These are phyloP conservation scores for Lodderomyces jiufengensis DNA, from an alignment of 1,139 yeast genomes.

Conservation along the genomic window DNA sequence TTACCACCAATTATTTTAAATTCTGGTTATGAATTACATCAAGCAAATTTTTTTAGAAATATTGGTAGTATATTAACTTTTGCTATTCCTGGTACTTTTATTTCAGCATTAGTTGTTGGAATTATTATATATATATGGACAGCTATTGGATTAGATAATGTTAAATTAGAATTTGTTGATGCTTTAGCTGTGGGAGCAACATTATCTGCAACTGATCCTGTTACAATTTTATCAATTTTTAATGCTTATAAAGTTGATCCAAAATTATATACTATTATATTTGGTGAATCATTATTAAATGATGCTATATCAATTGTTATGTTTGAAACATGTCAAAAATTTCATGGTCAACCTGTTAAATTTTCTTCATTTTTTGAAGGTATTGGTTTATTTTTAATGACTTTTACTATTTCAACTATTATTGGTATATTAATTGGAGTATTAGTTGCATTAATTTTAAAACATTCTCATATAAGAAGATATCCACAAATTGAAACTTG, in stretches of 20 bases:
- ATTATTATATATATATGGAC: slow-evolving; percentile 86
- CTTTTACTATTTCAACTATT: slow-evolving; percentile 86
- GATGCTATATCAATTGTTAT: slow-evolving; percentile 98
- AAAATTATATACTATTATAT: slow-evolving; percentile 89
- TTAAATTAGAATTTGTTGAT: slow-evolving; percentile 86
- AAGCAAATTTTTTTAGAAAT: slow-evolving; percentile 89
- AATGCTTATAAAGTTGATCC: slow-evolving; percentile 98
- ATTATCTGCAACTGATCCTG: slow-evolving; percentile 97
- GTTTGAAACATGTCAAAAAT: slow-evolving; percentile 98
- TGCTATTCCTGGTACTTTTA: slow-evolving; percentile 96
- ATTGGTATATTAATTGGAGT: slow-evolving; percentile 90
- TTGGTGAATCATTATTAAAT: slow-evolving; percentile 91
- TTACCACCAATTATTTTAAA: slow-evolving; percentile 95
- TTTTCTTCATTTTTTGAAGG: slow-evolving; percentile 86
- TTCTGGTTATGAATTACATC: slow-evolving; percentile 95
- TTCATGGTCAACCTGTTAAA: slow-evolving; percentile 78
- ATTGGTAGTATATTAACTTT: slow-evolving; percentile 87
- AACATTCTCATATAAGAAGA: slow-evolving; percentile 89
- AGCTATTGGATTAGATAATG: slow-evolving; percentile 82
- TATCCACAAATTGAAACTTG: slow-evolving; percentile 97
- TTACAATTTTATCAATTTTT: slow-evolving; percentile 91
- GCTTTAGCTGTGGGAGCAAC: slow-evolving; percentile 98
- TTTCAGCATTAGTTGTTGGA: slow-evolving; percentile 87
- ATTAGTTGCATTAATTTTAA: slow-evolving; percentile 80
- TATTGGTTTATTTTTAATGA: slow-evolving; percentile 87